Conservation (phyloP, 2,329 filamentous ascomycete genomes). For the Gliomastix tumulicola region DNA sequence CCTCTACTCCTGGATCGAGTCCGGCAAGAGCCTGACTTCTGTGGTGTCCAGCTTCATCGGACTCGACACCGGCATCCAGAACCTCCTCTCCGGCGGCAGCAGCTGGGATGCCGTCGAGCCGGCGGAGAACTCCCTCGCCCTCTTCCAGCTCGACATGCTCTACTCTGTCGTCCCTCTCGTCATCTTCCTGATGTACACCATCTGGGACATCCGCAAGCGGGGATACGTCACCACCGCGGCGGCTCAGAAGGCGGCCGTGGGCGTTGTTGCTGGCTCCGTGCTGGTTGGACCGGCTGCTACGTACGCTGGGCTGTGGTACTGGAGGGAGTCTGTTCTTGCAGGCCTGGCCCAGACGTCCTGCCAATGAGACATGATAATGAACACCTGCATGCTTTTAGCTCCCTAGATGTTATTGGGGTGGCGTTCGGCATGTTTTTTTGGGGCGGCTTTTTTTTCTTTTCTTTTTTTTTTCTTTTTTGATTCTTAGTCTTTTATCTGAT, state of each 20-base stretch:
- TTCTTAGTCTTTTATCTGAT: too few relatives aligned
- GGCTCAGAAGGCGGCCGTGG: conserved; percentile 1
- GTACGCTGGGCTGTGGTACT: conserved; percentile 13
- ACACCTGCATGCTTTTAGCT: background rate
- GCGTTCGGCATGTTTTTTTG: too few relatives aligned
- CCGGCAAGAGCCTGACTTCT: too few relatives aligned
- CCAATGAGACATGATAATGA: background rate
- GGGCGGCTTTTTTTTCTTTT: too few relatives aligned
- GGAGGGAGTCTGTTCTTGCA: conserved; percentile 10
- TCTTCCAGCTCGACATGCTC: background rate
- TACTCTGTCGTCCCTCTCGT: background rate
- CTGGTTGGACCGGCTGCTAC: conserved; percentile 13
- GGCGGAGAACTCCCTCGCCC: background rate
- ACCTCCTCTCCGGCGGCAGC: too few relatives aligned
- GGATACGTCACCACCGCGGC: conserved; percentile 11
- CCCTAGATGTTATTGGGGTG: too few relatives aligned
- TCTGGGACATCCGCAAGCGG: conserved; percentile 12
- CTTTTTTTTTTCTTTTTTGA: too few relatives aligned
- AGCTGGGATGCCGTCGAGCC: too few relatives aligned
- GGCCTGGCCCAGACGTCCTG: background rate
- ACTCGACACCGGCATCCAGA: background rate
- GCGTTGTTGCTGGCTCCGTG: conserved; percentile 5
- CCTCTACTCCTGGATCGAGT: background rate
- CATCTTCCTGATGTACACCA: conserved; percentile 9
- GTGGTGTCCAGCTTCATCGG: background rate